phyloP scores from a whole-genome alignment of 108 stramenopile genomes.

The Cyclotella choctawhatcheeana region DNA sequence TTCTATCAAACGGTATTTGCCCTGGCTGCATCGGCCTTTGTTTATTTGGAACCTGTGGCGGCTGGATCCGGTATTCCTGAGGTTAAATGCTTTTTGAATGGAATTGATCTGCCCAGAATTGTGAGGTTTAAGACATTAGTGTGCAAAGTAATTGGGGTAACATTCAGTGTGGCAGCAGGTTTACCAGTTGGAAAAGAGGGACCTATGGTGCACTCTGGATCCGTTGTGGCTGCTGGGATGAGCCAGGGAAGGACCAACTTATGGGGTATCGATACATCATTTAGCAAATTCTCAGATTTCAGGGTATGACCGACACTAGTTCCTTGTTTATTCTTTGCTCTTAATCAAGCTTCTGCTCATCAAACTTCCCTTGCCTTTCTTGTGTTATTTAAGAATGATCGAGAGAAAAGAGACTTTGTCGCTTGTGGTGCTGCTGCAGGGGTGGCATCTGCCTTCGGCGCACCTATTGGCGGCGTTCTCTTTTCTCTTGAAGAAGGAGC shows the following conservation, averaged over 20 bases:
- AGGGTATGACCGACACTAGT: no score
- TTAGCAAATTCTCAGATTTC: conserved; percentile 92
- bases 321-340: background rate
- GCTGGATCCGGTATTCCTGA: conserved; percentile 98
- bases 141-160: conserved; percentile 94
- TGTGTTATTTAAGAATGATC: conserved; percentile 35
- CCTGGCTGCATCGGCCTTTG: conserved; percentile 78
- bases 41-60: conserved; percentile 89
- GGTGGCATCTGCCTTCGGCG: conserved; percentile 93
- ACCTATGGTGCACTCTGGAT: conserved; percentile 91
- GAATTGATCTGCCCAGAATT: conserved; percentile 89
- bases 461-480: conserved; percentile 97
- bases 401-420: conserved; percentile 82
- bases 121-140: conserved; percentile 93
- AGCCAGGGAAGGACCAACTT: conserved; percentile 89
- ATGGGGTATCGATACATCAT: conserved; percentile 91
- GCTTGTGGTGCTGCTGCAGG: conserved; percentile 97
- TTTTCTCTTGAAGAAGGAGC: conserved; percentile 97
- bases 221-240: conserved; percentile 85
- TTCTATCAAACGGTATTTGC: conserved; percentile 86
- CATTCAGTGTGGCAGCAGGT: conserved; percentile 92
- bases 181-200: conserved; percentile 98
- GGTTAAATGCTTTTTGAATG: conserved; percentile 97
- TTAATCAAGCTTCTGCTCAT: no score
- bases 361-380: background rate